phyloP scores from a whole-genome alignment of 805 yeast species.

The Saturnispora sanitii region DNA sequence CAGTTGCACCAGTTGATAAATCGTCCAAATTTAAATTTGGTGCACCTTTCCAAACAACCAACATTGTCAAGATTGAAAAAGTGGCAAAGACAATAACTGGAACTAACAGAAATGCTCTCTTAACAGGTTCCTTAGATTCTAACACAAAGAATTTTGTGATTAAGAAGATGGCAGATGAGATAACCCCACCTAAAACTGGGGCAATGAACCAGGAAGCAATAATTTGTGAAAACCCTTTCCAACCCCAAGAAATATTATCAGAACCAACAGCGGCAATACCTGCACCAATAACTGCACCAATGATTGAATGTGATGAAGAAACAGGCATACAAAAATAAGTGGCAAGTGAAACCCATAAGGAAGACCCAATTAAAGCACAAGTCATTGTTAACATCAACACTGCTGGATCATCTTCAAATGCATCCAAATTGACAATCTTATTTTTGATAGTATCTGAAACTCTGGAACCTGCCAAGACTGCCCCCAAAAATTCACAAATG shows the following conservation, averaged over 20 bases:
- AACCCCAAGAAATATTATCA: conserved; percentile 57
- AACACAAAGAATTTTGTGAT: conserved; percentile 51
- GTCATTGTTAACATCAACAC: conserved; percentile 69
- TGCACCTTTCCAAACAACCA: conserved; percentile 75
- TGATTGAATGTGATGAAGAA: conserved; percentile 71
- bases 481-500: conserved; percentile 65
- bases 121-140: conserved; percentile 45
- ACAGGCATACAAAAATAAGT: conserved; percentile 67
- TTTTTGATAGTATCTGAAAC: conserved; percentile 65
- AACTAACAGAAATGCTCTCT: conserved; percentile 46
- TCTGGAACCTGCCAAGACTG: conserved; percentile 62
- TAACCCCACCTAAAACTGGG: conserved; percentile 56
- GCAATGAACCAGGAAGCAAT: conserved; percentile 78
- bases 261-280: conserved; percentile 67
- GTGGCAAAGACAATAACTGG: conserved; percentile 54
- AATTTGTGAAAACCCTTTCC: conserved; percentile 63
- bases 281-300: conserved; percentile 67
- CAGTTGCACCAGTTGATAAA: conserved; percentile 42
- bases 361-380: conserved; percentile 66
- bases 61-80: conserved; percentile 58
- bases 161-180: conserved; percentile 50
- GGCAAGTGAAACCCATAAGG: conserved; percentile 60
- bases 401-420: conserved; percentile 48
- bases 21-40: conserved; percentile 51
- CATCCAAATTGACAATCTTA: conserved; percentile 45